A percentile compares a stretch with the other conserved stretches of the same genome.
Evolutionary conservation across 2,329 filamentous ascomycete species (phyloP).

Genomic region (Lachnellula subtilissima): DNA sequence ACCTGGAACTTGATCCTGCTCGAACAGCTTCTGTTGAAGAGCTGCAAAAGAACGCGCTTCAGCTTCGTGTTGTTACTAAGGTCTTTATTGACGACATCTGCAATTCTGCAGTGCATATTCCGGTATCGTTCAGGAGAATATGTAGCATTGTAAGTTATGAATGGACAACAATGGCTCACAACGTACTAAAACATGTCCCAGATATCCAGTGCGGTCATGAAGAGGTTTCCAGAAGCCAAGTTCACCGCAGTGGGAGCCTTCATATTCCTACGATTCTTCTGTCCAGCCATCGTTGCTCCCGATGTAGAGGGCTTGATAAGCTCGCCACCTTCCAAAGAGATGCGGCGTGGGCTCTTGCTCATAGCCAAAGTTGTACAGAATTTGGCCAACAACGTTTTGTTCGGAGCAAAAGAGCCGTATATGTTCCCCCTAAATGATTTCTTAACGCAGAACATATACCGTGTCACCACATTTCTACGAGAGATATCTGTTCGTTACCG

Average conservation of each 20-base stretch:
- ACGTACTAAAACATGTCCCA: conserved; percentile 19
- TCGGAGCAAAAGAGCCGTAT: conserved; percentile 67
- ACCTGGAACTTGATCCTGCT: conserved; percentile 63
- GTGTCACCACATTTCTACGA: conserved; percentile 60
- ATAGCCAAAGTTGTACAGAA: conserved; percentile 70
- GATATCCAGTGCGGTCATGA: conserved; percentile 60
- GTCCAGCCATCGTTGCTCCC: conserved; percentile 66
- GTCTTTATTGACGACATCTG: conserved; percentile 69
- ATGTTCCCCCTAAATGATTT: conserved; percentile 70
- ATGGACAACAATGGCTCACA: too few relatives aligned
- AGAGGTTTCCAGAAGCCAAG: conserved; percentile 63
- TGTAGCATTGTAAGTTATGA: conserved; percentile 54
- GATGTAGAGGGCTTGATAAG: conserved; percentile 63
- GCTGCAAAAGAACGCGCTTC: conserved; percentile 60
- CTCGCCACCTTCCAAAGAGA: conserved; percentile 59
- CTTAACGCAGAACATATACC: conserved; percentile 62
- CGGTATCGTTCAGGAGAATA: conserved; percentile 60
- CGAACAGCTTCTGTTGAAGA: conserved; percentile 57
- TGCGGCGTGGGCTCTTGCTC: conserved; percentile 61
- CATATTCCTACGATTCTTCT: conserved; percentile 68
- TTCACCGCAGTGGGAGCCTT: conserved; percentile 69
- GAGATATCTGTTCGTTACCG: conserved; percentile 57
- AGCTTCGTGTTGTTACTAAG: conserved; percentile 62
- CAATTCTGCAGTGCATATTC: conserved; percentile 56
- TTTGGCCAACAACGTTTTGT: conserved; percentile 66